Evolutionary conservation across 257 asterid genomes (phyloP), one percentile per base, ranked within the genome.

Genomic region (Capsicum rhomboideum): DNA sequence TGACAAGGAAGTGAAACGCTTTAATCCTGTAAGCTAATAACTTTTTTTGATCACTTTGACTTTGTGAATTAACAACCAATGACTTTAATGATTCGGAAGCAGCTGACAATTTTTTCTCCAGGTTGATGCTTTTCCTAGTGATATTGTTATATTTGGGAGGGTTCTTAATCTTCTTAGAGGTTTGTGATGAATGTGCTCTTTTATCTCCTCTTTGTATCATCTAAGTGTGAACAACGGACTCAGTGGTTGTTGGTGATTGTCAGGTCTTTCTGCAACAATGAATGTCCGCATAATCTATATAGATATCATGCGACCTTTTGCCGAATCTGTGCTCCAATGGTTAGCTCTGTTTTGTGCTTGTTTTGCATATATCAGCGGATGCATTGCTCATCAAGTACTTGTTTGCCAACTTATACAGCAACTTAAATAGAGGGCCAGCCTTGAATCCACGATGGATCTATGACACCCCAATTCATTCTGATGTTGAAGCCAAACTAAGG

Each of bases 121-220:
- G 99, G 94, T 96, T 82, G 98, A 96, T 91, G 98, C 99, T 88
- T 96, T 96, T 88, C 99, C 99, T 14, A 98, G 99, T 82, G 99
- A 96, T 88, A 93, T 94, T 84, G 93, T 96, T 86, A 96, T 96
- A 90, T 96, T 96, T 89, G 86, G 95, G 82, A 91, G 99, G 84
- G 98, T 96, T 84, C 89, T 96, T 89, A 96, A 96, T 91, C 98
- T 96, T 83, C 98, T 96, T 72, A 90, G 99, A 92, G 99, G 99
- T 94, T 85, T 86, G 56, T 21, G 83, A 84, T 89, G 59, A 58
- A 83, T 83, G 52, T 77, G n/a, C 26, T 49, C 56, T 52, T 58
- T 49, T 6, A 46, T 80, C 67, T 83, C 79, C 86, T 85, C 81
- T 34, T 53, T 84, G 84, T 88, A 84, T 80, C 80, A 21, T 86